Evolutionary conservation across 2,329 filamentous ascomycete genomes (phyloP), one percentile per base, ranked within the genome.

Genomic region (Periconia macrospinosa): DNA sequence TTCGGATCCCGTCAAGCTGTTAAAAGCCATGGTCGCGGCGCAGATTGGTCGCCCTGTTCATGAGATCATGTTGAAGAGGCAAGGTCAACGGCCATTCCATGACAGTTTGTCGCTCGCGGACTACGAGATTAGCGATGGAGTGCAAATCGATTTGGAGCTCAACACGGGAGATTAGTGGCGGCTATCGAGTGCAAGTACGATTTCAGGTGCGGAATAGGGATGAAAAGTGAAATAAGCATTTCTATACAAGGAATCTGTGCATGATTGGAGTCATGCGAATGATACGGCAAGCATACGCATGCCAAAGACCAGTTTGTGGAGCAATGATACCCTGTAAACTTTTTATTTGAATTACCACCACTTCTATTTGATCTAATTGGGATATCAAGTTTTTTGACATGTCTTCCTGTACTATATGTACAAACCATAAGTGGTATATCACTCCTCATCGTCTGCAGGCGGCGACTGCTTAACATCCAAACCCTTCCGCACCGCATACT

Each of bases 81-180:
- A 97, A 76, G 91, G 92, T 13, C 91, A 97, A 77, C 78, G 92
- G 60, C 92, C 93, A 20, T 97, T 97, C 74, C 97, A 96, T 79
- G 92, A 97, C 70, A 84, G 88, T 64, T 81, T 97, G 56, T 92
- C 86, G 33, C 75, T 97, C 63, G 90, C 90, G 67, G 93, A 97
- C 76, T 97, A 97, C 75, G 91, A 90, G n/a, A 87, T 97, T 53
- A 91, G 88, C 65, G 94, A 94, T 75, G 93, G 93, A 10, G 92
- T 96, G 68, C 79, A 81, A 68, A 69, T 81, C 63, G 79, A 81
- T 68, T 63, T 81, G 69, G 71, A 73, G 60, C 47, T 73, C 59
- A 70, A 70, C 49, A 73, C 70, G 7, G 71, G 71, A 0, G 71
- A 72, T 59, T 73, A 60, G 47, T 17, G 27, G 41, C 9, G 30